Evolutionary conservation across 495 filamentous ascomycete species (phyloP), one percentile per base, ranked within the genome.

Genomic region (Lineolata rhizophorae): DNA sequence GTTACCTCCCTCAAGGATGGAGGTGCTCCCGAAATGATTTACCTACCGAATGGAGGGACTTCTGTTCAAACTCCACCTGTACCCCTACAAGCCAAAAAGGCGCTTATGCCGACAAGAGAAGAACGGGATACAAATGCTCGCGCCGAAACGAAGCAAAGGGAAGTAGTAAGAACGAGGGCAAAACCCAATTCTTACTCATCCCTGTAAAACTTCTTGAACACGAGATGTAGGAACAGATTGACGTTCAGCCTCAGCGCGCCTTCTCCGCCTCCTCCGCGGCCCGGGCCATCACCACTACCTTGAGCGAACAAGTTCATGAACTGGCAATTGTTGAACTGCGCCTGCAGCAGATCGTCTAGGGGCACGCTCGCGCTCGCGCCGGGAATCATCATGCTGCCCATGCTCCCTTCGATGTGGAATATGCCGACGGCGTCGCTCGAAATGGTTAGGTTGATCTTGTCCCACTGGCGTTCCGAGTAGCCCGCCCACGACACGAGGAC

Each of bases 131-230:
- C n/a, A n/a, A n/a, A n/a, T n/a, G n/a, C n/a, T n/a, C n/a, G n/a
- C n/a, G n/a, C n/a, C n/a, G n/a, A n/a, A n/a, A n/a, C n/a, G n/a
- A n/a, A n/a, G n/a, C n/a, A n/a, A n/a, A n/a, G n/a, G n/a, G n/a
- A n/a, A n/a, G n/a, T n/a, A n/a, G n/a, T n/a, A n/a, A n/a, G n/a
- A n/a, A n/a, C n/a, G n/a, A n/a, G 15, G n/a, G 13, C 22, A 25
- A 6, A n/a, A 25, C 22, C 22, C 22, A 25, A n/a, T n/a, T n/a
- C 18, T 22, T 33, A 72, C 46, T 75, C 68, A 35, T 77, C 76
- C 35, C 72, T 60, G 49, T 95, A 97, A 56, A 97, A 97, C 59
- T 97, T 97, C 65, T 81, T 83, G 61, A 94, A 93, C 32, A 97
- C 62, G 52, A 93, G 57, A 63, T 95, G 85, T 59, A 97, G 54